Evolutionary conservation across 1,139 yeast species (phyloP).

Genomic region (Diutina neorugosa): DNA sequence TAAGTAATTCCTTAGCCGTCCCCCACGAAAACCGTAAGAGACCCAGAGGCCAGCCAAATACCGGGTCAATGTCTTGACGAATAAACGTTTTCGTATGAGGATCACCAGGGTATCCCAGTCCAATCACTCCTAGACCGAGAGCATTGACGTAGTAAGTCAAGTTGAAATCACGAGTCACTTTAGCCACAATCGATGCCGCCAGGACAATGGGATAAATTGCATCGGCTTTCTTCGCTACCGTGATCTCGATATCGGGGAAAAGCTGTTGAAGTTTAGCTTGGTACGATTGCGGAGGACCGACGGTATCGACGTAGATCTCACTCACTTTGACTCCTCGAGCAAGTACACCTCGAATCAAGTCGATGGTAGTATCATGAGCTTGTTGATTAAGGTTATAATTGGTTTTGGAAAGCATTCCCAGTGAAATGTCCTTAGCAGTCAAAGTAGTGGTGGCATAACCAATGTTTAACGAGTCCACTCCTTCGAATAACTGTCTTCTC

Average conservation of each 20-base stretch:
- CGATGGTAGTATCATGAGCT: constrained; percentile 91
- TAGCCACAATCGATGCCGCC: constrained; percentile 95
- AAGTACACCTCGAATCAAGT: constrained; percentile 49
- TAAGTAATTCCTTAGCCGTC: constrained; percentile 67
- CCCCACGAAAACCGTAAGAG: constrained; percentile 89
- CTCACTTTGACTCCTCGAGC: constrained; percentile 49
- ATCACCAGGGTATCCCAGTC: constrained; percentile 94
- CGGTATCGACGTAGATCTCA: constrained; percentile 85
- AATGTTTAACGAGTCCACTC: constrained; percentile 47
- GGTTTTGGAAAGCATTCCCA: constrained; percentile 58
- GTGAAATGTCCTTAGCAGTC: constrained; percentile 78
- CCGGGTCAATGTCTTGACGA: constrained; percentile 42
- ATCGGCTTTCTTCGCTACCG: constrained; percentile 95
- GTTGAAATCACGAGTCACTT: constrained; percentile 81
- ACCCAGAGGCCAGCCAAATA: constrained; percentile 79
- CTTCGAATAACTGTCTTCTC: constrained; percentile 48
- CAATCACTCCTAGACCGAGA: constrained; percentile 31
- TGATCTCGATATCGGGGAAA: constrained; percentile 63
- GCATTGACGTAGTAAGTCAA: constrained; percentile 26
- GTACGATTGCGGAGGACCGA: constrained; percentile 85
- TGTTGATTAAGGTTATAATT: constrained; percentile 78
- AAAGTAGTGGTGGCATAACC: constrained; percentile 86
- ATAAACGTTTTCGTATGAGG: constrained; percentile 76
- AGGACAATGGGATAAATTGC: constrained; percentile 88
- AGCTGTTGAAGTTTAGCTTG: constrained; percentile 57